Evolutionary conservation across 2,329 filamentous ascomycete genomes (phyloP), one percentile per base, ranked within the genome.

Genomic region (Fusarium bulbicola): DNA sequence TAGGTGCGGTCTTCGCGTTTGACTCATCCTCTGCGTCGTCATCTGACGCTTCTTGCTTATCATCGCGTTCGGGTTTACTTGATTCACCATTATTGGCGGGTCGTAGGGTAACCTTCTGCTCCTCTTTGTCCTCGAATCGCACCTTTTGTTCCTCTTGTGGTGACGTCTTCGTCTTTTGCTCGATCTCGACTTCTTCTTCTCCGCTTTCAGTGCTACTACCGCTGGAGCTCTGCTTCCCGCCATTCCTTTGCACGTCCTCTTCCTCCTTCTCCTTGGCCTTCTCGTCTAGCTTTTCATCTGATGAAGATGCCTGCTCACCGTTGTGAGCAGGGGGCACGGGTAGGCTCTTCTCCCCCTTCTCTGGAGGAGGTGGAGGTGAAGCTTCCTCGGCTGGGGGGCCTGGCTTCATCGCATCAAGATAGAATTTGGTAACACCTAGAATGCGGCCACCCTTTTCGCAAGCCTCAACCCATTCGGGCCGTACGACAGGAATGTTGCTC

Each of bases 381-480:
- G 80, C 76, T 59, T 84, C 80, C 57, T 84, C 82, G 68, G 74
- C 77, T 14, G 79, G 79, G 14, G 85, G 85, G 0, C 83, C 84
- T 10, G 86, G 85, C 45, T 86, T 82, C 76, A 89, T 83, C 30
- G 95, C 96, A 80, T 98, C 95, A 37, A 99, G 88, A 82, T 99
- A 99, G 84, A 98, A 99, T 76, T 95, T 95, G 76, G 96, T 92
- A 36, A 98, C 96, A 56, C 95, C 95, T 7, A 98, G 92, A 72
- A 99, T 97, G 67, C 95, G 91, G 49, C 95, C 95, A 81, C 94
- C 95, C 74, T 93, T 89, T 84, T 98, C 95, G 80, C 96, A 99
- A n/a, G 95, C 95, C 77, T 97, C 93, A 36, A 99, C 90, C 96
- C 96, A 99, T 82, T 99, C 96, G 26, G 96, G 96, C 43, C 96